Percentiles rank a stretch among this genome's conserved stretches.
phyloP scores from a whole-genome alignment of 257 asterid species.

The Craterostigma plantagineum region DNA sequence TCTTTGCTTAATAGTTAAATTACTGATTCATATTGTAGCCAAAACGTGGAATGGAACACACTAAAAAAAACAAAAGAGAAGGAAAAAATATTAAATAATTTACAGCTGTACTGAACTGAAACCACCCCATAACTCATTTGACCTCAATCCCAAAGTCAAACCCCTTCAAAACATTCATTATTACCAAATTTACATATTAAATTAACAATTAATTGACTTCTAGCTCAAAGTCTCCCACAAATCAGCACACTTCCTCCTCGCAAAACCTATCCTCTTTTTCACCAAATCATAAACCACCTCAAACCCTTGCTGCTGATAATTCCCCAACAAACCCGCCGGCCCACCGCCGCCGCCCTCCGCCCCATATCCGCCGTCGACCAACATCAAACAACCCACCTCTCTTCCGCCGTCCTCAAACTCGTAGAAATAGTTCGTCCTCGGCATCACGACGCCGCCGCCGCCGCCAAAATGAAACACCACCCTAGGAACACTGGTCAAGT shows the following conservation, averaged over 20 bases:
- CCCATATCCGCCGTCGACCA: slow-evolving; percentile 77
- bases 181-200: too few species aligned
- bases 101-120: too few species aligned
- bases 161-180: too few species aligned
- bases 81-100: too few species aligned
- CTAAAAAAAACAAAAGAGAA: too few species aligned
- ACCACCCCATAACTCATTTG: too few species aligned
- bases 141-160: too few species aligned
- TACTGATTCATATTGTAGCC: too few species aligned
- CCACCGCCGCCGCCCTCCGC: slow-evolving; percentile 58
- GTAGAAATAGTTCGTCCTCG: slow-evolving; percentile 54
- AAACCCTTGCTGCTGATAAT: slow-evolving; percentile 93
- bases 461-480: slow-evolving; percentile 53
- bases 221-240: slow-evolving; percentile 56
- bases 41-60: too few species aligned
- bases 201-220: background rate
- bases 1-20: too few species aligned
- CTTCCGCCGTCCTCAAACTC: slow-evolving; percentile 38
- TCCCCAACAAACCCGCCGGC: slow-evolving; percentile 88
- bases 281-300: slow-evolving; percentile 93
- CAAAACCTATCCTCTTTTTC: slow-evolving; percentile 58
- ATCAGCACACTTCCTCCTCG: slow-evolving; percentile 62
- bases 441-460: slow-evolving; percentile 74
- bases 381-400: slow-evolving; percentile 65
- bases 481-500: slow-evolving; percentile 18